Conservation (phyloP, 441 rosid species). For the Euphorbia schlechtendalii region DNA sequence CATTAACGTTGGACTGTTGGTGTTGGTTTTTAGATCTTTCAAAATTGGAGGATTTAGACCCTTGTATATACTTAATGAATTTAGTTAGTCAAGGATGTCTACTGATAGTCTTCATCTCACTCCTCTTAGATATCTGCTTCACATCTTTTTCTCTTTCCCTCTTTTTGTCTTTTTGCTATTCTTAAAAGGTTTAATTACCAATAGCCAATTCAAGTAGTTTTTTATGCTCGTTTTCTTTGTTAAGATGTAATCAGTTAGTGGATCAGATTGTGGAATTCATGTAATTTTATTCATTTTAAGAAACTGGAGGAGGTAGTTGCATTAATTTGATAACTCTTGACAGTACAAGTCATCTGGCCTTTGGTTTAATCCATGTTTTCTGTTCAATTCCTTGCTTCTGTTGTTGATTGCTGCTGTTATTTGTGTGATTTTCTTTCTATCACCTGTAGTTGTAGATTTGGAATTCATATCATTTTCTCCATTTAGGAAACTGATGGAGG, state of each 20-base stretch:
- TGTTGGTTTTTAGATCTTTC: background rate
- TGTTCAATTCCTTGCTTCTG: too few relatives aligned
- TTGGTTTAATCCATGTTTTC: background rate
- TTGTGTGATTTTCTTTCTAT: too few relatives aligned
- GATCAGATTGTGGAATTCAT: background rate
- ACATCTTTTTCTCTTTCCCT: background rate
- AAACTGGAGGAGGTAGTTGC: background rate
- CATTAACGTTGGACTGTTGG: background rate
- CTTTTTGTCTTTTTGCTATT: background rate
- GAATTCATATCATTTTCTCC: background rate
- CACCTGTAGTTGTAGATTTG: too few relatives aligned
- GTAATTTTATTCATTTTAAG: background rate
- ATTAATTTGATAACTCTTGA: too few relatives aligned
- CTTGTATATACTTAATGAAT: background rate
- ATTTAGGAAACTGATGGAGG: background rate
- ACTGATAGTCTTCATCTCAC: background rate
- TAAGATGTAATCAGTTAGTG: background rate
- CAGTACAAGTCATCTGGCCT: background rate
- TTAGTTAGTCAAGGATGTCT: background rate
- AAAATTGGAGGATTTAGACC: background rate
- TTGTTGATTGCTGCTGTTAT: too few relatives aligned
- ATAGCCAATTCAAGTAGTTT: background rate
- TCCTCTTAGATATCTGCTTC: background rate
- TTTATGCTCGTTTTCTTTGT: background rate
- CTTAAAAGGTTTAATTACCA: background rate